A percentile compares a stretch with the other conserved stretches of the same genome.
phyloP scores from a whole-genome alignment of 2,329 filamentous ascomycete genomes.

The Alternaria sp. region DNA sequence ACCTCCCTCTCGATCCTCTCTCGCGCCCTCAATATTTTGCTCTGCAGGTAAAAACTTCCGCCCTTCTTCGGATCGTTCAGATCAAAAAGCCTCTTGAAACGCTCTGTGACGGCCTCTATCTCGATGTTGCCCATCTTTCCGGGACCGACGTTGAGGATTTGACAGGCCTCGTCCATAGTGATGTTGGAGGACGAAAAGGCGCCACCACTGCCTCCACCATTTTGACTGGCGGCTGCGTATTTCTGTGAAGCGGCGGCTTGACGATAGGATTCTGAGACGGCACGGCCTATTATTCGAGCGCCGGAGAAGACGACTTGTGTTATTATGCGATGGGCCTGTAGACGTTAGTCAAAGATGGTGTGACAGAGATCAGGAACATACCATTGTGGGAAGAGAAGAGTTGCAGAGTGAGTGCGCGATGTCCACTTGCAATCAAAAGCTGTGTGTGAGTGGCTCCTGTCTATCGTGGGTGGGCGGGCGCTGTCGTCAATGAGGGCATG shows the following conservation, averaged over 20 bases:
- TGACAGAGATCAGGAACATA: slow-evolving; percentile 14
- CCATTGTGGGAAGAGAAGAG: slow-evolving; percentile 31
- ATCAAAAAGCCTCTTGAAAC: slow-evolving; percentile 96
- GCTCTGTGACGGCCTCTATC: slow-evolving; percentile 79
- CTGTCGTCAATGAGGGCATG: slow-evolving; percentile 23
- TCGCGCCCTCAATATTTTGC: slow-evolving; percentile 90
- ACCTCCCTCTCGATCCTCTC: slow-evolving; percentile 92
- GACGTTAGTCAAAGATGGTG: slow-evolving; percentile 32
- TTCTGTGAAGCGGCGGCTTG: slow-evolving; percentile 89
- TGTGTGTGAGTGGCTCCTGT: neutral
- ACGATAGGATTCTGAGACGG: slow-evolving; percentile 93
- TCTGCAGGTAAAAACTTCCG: slow-evolving; percentile 97
- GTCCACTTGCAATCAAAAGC: neutral
- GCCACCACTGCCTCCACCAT: slow-evolving; percentile 55
- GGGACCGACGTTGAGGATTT: slow-evolving; percentile 94
- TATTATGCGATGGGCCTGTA: slow-evolving; percentile 91
- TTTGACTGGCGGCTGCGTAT: slow-evolving; percentile 77
- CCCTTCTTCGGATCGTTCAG: slow-evolving; percentile 94
- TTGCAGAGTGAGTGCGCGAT: neutral
- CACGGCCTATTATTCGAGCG: slow-evolving; percentile 88
- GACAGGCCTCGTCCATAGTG: slow-evolving; percentile 95
- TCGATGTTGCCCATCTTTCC: slow-evolving; percentile 80
- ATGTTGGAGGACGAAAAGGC: slow-evolving; percentile 74
- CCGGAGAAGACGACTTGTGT: slow-evolving; percentile 92
- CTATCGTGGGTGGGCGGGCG: slow-evolving; percentile 24